Base-by-base conservation (phyloP, 768 basidiomycete species). In the Hygrocybe coccinea region DNA sequence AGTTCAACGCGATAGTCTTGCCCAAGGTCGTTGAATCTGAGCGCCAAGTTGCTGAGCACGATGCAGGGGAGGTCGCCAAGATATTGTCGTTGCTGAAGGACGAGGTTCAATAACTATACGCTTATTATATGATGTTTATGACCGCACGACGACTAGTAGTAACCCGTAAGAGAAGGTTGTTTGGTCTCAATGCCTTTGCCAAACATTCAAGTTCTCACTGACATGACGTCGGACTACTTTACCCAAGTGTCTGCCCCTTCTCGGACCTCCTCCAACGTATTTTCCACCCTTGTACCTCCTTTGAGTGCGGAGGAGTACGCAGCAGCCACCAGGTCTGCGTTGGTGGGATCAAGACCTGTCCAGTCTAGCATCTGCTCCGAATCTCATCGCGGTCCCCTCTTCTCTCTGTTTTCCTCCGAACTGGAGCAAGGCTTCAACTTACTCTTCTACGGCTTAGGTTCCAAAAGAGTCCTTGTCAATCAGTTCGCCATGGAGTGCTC, bases 381-480 rank as follows among this genome's bases (percentile, higher is more conserved):
- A 48, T 51, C 69, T 22, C 56, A 68, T 52, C 64, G 73, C 64
- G 62, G 69, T 35, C 60, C 67, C 4, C 71, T 81, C 15, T 85
- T 87, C 63, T 71, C 76, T 21, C 80, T 84, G 41, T 88, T 87
- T 67, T 70, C 80, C 43, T 73, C 76, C 58, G 92, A 97, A 68
- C 77, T 97, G 22, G 73, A 76, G 2, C 81, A 86, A 65, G 94
- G 92, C 1, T 97, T 93, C 76, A 94, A 91, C 68, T 72, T 97
- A 43, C 69, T 95, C 17, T 85, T 91, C 68, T 91, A 92, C 63
- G 95, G 95, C 1, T 82, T 84, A 63, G 95, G 95, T 5, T 95
- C 91, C 17, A 99, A 99, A 67, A 78, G 91, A 54, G 67, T 65
- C 15, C 60, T 87, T 8, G 74, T 99, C 33, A 90, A 95, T 65